Conservation (phyloP, 495 filamentous ascomycete species). For the Pyrenopolyporus hunteri region DNA sequence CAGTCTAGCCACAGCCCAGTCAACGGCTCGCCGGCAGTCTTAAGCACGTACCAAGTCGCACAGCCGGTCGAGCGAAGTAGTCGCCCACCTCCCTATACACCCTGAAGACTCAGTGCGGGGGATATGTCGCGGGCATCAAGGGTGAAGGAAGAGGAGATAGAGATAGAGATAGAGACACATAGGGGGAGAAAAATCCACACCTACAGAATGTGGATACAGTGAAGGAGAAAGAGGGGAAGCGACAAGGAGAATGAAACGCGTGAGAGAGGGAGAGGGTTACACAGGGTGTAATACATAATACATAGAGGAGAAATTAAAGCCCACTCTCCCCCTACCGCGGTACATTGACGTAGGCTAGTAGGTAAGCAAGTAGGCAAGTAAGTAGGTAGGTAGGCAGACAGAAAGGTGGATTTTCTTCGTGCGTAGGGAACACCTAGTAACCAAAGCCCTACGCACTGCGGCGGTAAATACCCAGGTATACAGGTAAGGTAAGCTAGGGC, state of each 20-base stretch:
- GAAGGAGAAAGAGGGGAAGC: neutral
- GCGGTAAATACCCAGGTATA: neutral
- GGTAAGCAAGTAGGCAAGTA: too few relatives aligned
- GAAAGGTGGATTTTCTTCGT: slow-evolving; percentile 8
- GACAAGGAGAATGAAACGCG: neutral
- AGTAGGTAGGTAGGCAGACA: neutral
- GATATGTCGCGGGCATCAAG: too few relatives aligned
- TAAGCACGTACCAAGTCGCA: slow-evolving; percentile 16
- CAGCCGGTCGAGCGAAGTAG: neutral
- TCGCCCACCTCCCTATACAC: neutral
- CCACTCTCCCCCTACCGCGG: too few relatives aligned
- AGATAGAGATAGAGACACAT: neutral
- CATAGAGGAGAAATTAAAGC: slow-evolving; percentile 13
- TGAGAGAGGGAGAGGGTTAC: too few relatives aligned
- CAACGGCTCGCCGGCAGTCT: neutral
- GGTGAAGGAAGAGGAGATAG: too few relatives aligned
- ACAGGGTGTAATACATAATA: slow-evolving; percentile 6
- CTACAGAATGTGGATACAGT: too few relatives aligned
- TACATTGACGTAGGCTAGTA: too few relatives aligned
- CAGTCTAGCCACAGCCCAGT: slow-evolving; percentile 7
- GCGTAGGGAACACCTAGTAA: too few relatives aligned
- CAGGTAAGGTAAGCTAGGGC: neutral
- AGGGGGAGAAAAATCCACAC: too few relatives aligned
- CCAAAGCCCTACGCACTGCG: too few relatives aligned
- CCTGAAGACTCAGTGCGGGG: slow-evolving; percentile 25